phyloP scores from a whole-genome alignment of 805 yeast species.

The Wickerhamiella alocasiicola region DNA sequence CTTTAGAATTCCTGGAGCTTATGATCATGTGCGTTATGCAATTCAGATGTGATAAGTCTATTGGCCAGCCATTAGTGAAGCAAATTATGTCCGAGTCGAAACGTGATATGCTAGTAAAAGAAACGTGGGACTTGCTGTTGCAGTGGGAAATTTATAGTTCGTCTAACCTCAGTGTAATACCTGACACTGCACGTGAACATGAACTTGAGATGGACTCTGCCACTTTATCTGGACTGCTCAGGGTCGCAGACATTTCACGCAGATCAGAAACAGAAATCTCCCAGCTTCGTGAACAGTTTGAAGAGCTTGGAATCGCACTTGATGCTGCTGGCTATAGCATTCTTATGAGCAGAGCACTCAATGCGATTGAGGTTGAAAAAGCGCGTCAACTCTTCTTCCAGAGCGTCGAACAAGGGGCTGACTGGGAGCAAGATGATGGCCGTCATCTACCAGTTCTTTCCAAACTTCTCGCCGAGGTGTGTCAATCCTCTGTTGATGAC shows the following conservation, averaged over 20 bases:
- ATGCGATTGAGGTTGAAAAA: conserved; percentile 21
- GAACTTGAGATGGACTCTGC: conserved; percentile 20
- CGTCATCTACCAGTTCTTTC: conserved; percentile 19
- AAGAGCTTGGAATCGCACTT: conserved; percentile 26
- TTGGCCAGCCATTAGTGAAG: conserved; percentile 12
- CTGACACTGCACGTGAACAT: conserved; percentile 16
- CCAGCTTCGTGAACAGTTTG: conserved; percentile 25
- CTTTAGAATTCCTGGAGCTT: conserved; percentile 22
- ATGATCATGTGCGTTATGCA: conserved; percentile 21
- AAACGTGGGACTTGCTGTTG: conserved; percentile 28
- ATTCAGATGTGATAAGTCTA: conserved; percentile 18
- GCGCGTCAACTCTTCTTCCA: conserved; percentile 30
- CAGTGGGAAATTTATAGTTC: conserved; percentile 26
- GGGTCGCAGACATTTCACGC: conserved; percentile 23
- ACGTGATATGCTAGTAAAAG: conserved; percentile 20
- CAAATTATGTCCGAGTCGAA: conserved; percentile 11
- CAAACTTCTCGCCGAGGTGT: conserved; percentile 24
- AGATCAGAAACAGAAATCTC: conserved; percentile 19
- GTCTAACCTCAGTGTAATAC: conserved; percentile 13
- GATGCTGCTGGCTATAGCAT: conserved; percentile 30
- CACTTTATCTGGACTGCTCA: conserved; percentile 21
- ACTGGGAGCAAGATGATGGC: conserved; percentile 33
- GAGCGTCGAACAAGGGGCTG: conserved; percentile 30
- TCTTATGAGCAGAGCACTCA: conserved; percentile 28
- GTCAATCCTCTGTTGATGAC: conserved; percentile 24